Conservation (phyloP, 331 rosid genomes). For the Pyracantha coccinea region DNA sequence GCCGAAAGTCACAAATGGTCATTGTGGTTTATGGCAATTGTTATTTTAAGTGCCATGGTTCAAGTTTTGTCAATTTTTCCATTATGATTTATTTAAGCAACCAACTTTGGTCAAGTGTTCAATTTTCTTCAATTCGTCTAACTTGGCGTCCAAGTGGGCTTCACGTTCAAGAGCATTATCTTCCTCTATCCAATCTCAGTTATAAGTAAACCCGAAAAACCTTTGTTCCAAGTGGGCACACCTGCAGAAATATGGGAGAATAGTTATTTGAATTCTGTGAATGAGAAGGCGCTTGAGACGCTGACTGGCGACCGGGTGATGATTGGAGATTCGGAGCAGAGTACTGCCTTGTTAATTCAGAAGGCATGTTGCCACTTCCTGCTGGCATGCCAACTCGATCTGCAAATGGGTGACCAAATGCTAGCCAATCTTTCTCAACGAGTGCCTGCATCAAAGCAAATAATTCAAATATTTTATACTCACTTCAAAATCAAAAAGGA, state of each 20-base stretch:
- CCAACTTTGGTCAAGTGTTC: background rate
- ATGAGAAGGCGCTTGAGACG: slow-evolving; percentile 66
- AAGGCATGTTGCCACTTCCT: slow-evolving; percentile 44
- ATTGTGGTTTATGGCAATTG: background rate
- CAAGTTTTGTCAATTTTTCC: background rate
- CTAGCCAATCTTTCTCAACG: slow-evolving; percentile 95
- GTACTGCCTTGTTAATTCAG: slow-evolving; percentile 76
- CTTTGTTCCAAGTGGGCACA: no score
- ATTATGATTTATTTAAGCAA: background rate
- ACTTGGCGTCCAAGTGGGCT: background rate
- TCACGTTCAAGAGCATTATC: background rate
- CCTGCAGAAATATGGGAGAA: slow-evolving; percentile 98
- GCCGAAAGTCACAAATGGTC: background rate
- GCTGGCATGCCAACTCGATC: slow-evolving; percentile 75
- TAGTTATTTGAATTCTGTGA: slow-evolving; percentile 55
- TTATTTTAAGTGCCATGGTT: background rate
- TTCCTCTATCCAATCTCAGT: background rate
- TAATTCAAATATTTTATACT: background rate
- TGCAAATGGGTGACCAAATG: slow-evolving; percentile 94
- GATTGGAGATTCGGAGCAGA: slow-evolving; percentile 50
- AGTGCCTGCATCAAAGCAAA: slow-evolving; percentile 57
- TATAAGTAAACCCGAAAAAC: background rate
- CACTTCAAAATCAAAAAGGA: background rate
- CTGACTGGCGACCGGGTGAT: slow-evolving; percentile 66
- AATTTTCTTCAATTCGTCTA: background rate